These are phyloP conservation scores for Cordyceps cicadae DNA, from an alignment of 2,329 filamentous ascomycete species.

Conservation along the genomic window DNA sequence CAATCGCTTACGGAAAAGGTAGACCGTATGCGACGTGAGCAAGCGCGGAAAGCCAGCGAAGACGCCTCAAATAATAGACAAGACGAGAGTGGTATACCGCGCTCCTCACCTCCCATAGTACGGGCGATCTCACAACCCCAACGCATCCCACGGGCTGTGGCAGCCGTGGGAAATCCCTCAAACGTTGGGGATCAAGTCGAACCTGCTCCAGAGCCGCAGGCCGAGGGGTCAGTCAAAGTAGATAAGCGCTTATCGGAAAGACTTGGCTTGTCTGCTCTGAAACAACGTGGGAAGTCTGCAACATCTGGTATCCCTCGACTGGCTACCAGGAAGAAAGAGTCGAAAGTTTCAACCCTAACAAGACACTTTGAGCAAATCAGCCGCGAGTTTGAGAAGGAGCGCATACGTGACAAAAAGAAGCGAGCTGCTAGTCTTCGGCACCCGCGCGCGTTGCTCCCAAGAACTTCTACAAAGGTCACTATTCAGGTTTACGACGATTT, in stretches of 20 bases:
- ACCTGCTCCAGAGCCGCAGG: slow-evolving; percentile 13
- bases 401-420: slow-evolving; percentile 75
- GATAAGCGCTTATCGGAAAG: slow-evolving; percentile 76
- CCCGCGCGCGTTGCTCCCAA: slow-evolving; percentile 72
- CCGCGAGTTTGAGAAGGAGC: slow-evolving; percentile 91
- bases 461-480: slow-evolving; percentile 88
- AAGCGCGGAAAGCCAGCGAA: slow-evolving; percentile 24
- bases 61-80: slow-evolving; percentile 19
- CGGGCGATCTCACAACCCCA: slow-evolving; percentile 45
- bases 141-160: neutral
- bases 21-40: slow-evolving; percentile 44
- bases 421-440: slow-evolving; percentile 65
- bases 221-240: slow-evolving; percentile 36
- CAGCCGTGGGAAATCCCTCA: neutral
- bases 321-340: slow-evolving; percentile 63
- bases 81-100: slow-evolving; percentile 32
- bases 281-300: slow-evolving; percentile 45
- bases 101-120: slow-evolving; percentile 43
- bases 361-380: slow-evolving; percentile 96
- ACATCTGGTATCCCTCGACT: slow-evolving; percentile 85
- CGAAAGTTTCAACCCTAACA: slow-evolving; percentile 83
- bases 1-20: slow-evolving; percentile 37
- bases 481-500: slow-evolving; percentile 95
- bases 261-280: slow-evolving; percentile 57
- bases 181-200: neutral